A percentile compares a stretch with the other conserved stretches of the same genome.
Evolutionary conservation across 345 rosid genomes (phyloP).

Genomic region (Salix exigua): DNA sequence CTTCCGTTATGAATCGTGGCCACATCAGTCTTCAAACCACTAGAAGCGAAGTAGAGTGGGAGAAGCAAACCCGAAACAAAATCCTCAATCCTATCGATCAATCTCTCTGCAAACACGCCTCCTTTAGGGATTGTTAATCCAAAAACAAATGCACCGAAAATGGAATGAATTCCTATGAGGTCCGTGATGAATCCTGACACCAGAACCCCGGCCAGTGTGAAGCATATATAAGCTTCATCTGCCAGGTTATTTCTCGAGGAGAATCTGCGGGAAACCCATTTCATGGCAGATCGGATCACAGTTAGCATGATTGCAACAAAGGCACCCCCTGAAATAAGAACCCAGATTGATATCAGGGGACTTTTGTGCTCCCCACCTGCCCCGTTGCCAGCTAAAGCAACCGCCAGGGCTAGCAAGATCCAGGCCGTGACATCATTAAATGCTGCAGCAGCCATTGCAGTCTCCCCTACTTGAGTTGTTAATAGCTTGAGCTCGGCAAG

Average conservation of each 20-base stretch:
- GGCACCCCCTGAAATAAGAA: constrained; percentile 40
- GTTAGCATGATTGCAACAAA: constrained; percentile 40
- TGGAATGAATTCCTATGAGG: constrained; percentile 51
- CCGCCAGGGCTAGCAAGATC: constrained; percentile 71
- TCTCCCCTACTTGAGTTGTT: constrained; percentile 60
- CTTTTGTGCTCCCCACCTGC: constrained; percentile 1
- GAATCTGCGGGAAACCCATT: constrained; percentile 14
- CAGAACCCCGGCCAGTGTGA: constrained; percentile 46
- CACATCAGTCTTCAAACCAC: constrained; percentile 56
- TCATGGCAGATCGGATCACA: constrained; percentile 21
- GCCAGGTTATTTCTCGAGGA: constrained; percentile 32
- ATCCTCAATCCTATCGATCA: constrained; percentile 51
- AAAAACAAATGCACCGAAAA: constrained; percentile 50
- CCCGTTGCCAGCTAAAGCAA: constrained; percentile 49
- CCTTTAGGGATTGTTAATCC: constrained; percentile 53
- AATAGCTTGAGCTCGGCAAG: constrained; percentile 79
- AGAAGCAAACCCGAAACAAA: constrained; percentile 49
- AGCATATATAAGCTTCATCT: constrained; percentile 43
- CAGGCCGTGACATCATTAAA: constrained; percentile 82
- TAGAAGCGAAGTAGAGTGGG: constrained; percentile 54
- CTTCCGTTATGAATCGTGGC: constrained; percentile 37
- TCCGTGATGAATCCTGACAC: constrained; percentile 50
- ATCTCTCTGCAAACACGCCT: constrained; percentile 27
- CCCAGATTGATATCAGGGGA: constrained; percentile 45
- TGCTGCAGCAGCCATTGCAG: constrained; percentile 89